Evolutionary conservation across 345 rosid genomes (phyloP).

Genomic region (Ricinus communis): DNA sequence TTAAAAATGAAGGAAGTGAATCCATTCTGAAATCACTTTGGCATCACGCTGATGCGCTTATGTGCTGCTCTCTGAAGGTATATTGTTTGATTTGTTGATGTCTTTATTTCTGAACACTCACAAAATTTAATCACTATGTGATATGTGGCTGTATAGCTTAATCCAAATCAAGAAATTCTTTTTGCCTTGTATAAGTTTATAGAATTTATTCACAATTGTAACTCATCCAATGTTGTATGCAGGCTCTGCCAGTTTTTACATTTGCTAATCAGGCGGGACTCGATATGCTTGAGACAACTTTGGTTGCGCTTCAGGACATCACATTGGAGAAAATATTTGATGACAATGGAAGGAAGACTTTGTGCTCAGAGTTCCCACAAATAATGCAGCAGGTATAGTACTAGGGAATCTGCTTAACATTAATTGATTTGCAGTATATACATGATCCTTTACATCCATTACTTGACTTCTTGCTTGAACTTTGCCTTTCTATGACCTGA

Average conservation of each 20-base stretch:
- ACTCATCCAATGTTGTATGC: constrained; percentile 7
- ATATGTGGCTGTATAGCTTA: too few species aligned
- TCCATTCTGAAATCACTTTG: constrained; percentile 78
- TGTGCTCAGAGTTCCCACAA: constrained; percentile 35
- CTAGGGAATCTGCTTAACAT: background rate
- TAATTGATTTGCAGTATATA: too few species aligned
- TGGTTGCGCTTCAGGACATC: constrained; percentile 34
- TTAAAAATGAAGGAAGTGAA: constrained; percentile 75
- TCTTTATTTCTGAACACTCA: background rate
- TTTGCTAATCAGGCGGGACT: constrained; percentile 36
- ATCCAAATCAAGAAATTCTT: too few species aligned
- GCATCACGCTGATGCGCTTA: constrained; percentile 79
- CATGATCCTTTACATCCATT: too few species aligned
- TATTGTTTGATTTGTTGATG: background rate
- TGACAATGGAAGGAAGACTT: constrained; percentile 29
- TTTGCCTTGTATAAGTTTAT: background rate
- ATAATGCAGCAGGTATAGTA: constrained; percentile 34
- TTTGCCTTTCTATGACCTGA: too few species aligned
- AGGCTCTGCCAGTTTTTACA: constrained; percentile 30
- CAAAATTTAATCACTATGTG: background rate
- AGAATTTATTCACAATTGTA: background rate
- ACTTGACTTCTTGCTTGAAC: too few species aligned
- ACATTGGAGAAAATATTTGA: constrained; percentile 32
- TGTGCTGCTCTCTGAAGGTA: constrained; percentile 87
- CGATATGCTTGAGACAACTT: constrained; percentile 35